Percentiles rank a stretch among this genome's conserved stretches.
phyloP scores from a whole-genome alignment of 768 basidiomycete species.

The Strobilomyces echinocephalus region DNA sequence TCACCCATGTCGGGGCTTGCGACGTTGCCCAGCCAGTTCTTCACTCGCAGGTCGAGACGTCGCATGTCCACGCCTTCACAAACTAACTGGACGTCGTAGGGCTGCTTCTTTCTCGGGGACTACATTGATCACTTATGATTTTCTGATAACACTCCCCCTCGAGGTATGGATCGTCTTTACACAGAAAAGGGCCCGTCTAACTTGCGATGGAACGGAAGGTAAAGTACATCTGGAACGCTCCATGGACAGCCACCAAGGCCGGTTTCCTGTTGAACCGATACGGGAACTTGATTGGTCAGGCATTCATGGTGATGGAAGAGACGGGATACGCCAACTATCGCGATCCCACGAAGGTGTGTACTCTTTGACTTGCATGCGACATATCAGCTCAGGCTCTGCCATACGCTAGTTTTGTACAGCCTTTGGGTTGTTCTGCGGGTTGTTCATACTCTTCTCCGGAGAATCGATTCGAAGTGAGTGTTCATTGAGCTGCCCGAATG shows the following conservation, averaged over 20 bases:
- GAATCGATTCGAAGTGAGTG: constrained; percentile 14
- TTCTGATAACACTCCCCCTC: constrained; percentile 7
- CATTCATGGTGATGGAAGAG: constrained; percentile 1
- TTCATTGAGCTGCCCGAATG: background rate
- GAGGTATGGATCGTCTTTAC: constrained; percentile 1
- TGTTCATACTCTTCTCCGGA: constrained; percentile 6
- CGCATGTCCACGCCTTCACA: too few relatives aligned
- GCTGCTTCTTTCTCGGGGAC: too few relatives aligned
- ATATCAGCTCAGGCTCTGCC: background rate
- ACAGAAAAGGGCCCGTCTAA: background rate
- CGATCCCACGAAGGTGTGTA: background rate
- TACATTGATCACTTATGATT: background rate
- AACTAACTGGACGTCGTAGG: too few relatives aligned
- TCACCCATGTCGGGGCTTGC: too few relatives aligned
- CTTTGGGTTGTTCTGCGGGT: constrained; percentile 5
- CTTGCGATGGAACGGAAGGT: background rate
- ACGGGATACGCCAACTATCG: background rate
- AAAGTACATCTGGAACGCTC: constrained; percentile 13
- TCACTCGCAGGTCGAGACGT: too few relatives aligned
- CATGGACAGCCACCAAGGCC: constrained; percentile 9
- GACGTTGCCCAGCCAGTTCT: too few relatives aligned
- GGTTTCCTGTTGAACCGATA: constrained; percentile 18
- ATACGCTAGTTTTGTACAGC: constrained; percentile 8
- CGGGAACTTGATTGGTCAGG: constrained; percentile 14
- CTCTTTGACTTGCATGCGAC: background rate